Percentiles rank a stretch among this genome's conserved stretches.
These are phyloP conservation scores for Russula abietina DNA, from an alignment of 768 basidiomycete species.

Conservation along the genomic window DNA sequence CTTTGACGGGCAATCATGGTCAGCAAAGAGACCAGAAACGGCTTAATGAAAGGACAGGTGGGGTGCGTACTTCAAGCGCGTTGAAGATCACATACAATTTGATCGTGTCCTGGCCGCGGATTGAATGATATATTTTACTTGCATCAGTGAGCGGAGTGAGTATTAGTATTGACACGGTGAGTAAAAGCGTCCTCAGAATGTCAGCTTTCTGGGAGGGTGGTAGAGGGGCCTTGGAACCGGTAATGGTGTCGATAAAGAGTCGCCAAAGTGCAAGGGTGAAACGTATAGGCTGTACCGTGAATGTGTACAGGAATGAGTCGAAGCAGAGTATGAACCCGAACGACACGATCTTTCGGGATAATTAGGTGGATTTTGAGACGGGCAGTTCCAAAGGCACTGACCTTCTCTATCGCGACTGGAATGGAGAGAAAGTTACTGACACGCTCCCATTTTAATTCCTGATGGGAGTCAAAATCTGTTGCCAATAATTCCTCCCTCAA, in stretches of 20 bases:
- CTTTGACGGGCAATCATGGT: constrained; percentile 36
- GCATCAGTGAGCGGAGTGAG: constrained; percentile 84
- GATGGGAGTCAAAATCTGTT: constrained; percentile 91
- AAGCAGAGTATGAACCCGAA: constrained; percentile 93
- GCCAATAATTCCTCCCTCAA: constrained; percentile 81
- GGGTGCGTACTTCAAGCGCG: constrained; percentile 76
- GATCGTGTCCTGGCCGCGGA: constrained; percentile 96
- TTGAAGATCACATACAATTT: constrained; percentile 99
- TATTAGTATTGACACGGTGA: constrained; percentile 66
- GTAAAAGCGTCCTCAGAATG: constrained; percentile 72
- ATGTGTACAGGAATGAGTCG: constrained; percentile 95
- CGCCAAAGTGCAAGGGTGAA: constrained; percentile 59
- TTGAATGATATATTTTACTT: constrained; percentile 96
- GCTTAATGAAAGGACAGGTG: not conserved
- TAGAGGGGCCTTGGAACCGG: constrained; percentile 45
- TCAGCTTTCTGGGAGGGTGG: constrained; percentile 91
- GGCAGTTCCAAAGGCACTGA: constrained; percentile 30
- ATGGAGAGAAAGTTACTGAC: constrained; percentile 94
- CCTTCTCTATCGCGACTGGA: constrained; percentile 91
- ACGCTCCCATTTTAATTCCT: constrained; percentile 92
- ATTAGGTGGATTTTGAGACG: not conserved
- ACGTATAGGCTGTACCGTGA: constrained; percentile 94
- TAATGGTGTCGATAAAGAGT: constrained; percentile 45
- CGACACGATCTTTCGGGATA: constrained; percentile 59
- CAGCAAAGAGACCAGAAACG: not conserved